Evolutionary conservation across 805 yeast genomes (phyloP).

Genomic region (Candida schatavii): DNA sequence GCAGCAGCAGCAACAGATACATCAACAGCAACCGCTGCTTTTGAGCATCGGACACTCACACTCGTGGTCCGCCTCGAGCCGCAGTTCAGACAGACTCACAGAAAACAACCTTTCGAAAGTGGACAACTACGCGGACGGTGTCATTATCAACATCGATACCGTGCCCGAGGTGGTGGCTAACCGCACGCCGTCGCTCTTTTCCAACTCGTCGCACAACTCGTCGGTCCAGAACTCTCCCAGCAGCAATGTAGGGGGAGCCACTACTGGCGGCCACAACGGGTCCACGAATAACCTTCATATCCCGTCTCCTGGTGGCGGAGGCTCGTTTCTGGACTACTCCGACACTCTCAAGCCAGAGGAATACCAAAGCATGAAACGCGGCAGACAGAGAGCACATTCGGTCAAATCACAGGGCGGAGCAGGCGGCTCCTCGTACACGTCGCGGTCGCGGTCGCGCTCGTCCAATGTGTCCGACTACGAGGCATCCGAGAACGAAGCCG

Average conservation of each 20-base stretch:
- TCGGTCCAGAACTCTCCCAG: slow-evolving; percentile 29
- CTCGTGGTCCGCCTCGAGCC: background rate
- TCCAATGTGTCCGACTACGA: slow-evolving; percentile 17
- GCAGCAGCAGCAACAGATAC: background rate
- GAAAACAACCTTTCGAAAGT: slow-evolving; percentile 3
- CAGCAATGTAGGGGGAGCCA: background rate
- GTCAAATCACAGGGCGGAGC: slow-evolving; percentile 26
- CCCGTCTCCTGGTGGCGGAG: slow-evolving; percentile 12
- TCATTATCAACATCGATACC: slow-evolving; percentile 19
- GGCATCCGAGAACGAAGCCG: too few relatives aligned
- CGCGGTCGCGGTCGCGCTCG: slow-evolving; percentile 20
- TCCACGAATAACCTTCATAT: slow-evolving; percentile 5
- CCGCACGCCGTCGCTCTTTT: slow-evolving; percentile 55
- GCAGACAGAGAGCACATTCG: slow-evolving; percentile 35
- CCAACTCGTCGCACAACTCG: slow-evolving; percentile 44
- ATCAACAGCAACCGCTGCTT: background rate
- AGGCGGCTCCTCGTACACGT: slow-evolving; percentile 8
- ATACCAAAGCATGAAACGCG: slow-evolving; percentile 38
- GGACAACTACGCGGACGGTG: slow-evolving; percentile 9
- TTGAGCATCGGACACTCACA: background rate
- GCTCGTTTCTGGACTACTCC: slow-evolving; percentile 13
- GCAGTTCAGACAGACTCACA: background rate
- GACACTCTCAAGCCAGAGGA: slow-evolving; percentile 33
- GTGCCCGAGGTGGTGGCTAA: slow-evolving; percentile 39
- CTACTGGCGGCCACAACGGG: background rate